Evolutionary conservation across 768 basidiomycete species (phyloP), one percentile per base, ranked within the genome.

Genomic region (Ramaria rubella): DNA sequence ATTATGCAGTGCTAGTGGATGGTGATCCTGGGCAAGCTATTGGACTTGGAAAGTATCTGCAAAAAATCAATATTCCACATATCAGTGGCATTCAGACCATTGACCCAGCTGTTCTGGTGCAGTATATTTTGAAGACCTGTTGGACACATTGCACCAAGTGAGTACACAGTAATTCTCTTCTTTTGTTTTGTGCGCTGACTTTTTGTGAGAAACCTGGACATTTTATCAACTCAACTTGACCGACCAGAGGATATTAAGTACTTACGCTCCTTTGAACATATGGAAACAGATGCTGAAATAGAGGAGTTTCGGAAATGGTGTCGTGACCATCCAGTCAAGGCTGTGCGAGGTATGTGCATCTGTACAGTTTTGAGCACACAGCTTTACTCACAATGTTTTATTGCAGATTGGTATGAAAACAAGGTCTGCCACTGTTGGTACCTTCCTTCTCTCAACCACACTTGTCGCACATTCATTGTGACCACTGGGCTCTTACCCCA

Each of bases 131-230:
- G 14, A 50, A 59, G 12, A 58, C 58, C 1, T 66, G 65, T 40
- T 44, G 40, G 9, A 52, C 62, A 27, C 65, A 66, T 58, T 17
- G 64, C 19, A 17, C 64, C 23, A 40, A 58, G 64, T 65, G 33
- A 5, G 53, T n/a, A 5, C 9, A n/a, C n/a, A n/a, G n/a, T n/a
- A 6, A 23, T 26, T 31, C 23, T 49, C 34, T 4, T 7, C n/a
- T n/a, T 26, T 40, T 31, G 1, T 63, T 30, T 54, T 60, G 3
- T 31, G 33, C 14, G 17, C 30, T n/a, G n/a, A 56, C 59, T 12
- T 46, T 57, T 7, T 50, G 62, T 30, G 52, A 31, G 48, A 43
- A 3, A 64, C 49, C 49, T 50, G 9, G 24, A 50, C 8, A 50
- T 30, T 9, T 27, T 50, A 9, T 11, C 12, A 5, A 11, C 24